Conservation (phyloP, 345 rosid genomes). For the Eutrema japonicum region DNA sequence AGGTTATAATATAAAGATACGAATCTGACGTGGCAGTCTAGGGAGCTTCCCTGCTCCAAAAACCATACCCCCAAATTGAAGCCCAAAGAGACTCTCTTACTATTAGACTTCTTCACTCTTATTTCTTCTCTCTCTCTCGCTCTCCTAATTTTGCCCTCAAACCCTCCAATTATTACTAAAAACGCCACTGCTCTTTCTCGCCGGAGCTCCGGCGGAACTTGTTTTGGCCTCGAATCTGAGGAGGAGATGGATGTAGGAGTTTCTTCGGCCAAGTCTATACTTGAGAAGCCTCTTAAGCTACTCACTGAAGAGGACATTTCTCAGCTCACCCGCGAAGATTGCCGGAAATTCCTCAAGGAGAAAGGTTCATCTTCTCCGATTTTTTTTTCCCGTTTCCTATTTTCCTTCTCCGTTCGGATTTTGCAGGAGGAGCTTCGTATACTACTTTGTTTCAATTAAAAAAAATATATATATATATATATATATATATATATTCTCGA, state of each 20-base stretch:
- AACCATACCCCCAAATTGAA: conserved; percentile 39
- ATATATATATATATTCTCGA: no score
- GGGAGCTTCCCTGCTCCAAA: conserved; percentile 61
- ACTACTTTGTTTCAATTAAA: not conserved
- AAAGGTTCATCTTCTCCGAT: conserved; percentile 55
- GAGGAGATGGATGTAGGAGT: conserved; percentile 54
- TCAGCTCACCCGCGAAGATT: conserved; percentile 95
- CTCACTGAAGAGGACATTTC: conserved; percentile 97
- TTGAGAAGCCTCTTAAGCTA: conserved; percentile 75
- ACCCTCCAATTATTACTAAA: conserved; percentile 38
- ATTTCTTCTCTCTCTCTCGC: conserved; percentile 10
- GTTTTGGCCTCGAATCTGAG: conserved; percentile 39
- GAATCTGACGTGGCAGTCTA: conserved; percentile 76
- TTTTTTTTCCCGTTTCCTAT: not conserved
- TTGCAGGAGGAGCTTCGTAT: not conserved
- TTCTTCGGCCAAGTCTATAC: conserved; percentile 65
- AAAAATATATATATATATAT: no score
- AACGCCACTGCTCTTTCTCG: conserved; percentile 46
- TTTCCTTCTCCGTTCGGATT: conserved; percentile 37
- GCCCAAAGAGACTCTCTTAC: conserved; percentile 27
- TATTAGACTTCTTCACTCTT: conserved; percentile 20
- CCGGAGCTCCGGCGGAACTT: conserved; percentile 30
- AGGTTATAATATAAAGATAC: conserved; percentile 37
- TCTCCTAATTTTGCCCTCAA: conserved; percentile 30
- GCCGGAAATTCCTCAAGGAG: conserved; percentile 88